A percentile compares a stretch with the other conserved stretches of the same genome.
These are phyloP conservation scores for Canavalia ensiformis DNA, from an alignment of 306 rosid species.

Conservation along the genomic window DNA sequence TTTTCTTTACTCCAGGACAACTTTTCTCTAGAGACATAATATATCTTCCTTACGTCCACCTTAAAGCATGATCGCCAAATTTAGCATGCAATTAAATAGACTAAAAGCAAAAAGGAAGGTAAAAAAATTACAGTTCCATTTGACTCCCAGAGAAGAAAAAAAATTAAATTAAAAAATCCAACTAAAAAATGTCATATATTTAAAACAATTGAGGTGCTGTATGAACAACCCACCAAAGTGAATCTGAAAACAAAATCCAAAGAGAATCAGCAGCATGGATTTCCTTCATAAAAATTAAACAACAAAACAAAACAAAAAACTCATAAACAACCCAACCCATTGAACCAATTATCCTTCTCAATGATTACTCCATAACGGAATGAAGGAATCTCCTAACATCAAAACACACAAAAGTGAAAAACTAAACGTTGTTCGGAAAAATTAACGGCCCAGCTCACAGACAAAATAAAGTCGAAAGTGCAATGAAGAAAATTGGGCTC, in stretches of 20 bases:
- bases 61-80: not conserved
- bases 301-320: not conserved
- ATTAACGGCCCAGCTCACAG: not conserved
- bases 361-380: not conserved
- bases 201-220: not conserved
- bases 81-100: too few relatives aligned
- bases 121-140: not conserved
- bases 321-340: not conserved
- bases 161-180: not conserved
- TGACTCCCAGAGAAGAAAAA: not conserved
- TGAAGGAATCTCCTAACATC: slow-evolving; percentile 10
- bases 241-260: not conserved
- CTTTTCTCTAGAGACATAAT: not conserved
- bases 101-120: not conserved
- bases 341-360: not conserved
- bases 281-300: not conserved
- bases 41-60: not conserved
- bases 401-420: not conserved
- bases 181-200: slow-evolving; percentile 12
- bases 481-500: not conserved
- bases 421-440: not conserved
- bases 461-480: not conserved
- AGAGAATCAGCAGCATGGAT: not conserved
- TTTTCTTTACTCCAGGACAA: not conserved
- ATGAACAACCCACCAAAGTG: not conserved